Percentiles rank a stretch among this genome's conserved stretches.
These are phyloP conservation scores for Margaritispora aquatica DNA, from an alignment of 495 filamentous ascomycete genomes.

Conservation along the genomic window DNA sequence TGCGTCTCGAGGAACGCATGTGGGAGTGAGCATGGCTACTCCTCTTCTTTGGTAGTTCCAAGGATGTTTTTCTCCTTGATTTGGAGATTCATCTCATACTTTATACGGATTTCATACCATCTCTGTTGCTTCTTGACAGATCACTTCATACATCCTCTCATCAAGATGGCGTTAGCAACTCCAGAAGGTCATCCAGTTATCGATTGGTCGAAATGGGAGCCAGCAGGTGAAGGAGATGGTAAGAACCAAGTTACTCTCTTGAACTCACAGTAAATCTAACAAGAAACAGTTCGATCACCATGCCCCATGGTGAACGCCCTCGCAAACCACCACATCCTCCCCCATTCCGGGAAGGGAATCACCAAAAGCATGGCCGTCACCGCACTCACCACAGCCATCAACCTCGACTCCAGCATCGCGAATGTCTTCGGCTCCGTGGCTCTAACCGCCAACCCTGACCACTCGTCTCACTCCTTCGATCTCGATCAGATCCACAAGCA, in stretches of 20 bases:
- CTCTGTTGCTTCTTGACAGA: too few relatives aligned
- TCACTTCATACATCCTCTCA: neutral
- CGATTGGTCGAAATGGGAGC: slow-evolving; percentile 17
- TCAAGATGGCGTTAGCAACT: neutral
- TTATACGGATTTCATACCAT: too few relatives aligned
- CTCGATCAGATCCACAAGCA: slow-evolving; percentile 26
- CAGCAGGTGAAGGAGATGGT: slow-evolving; percentile 18
- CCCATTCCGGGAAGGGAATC: slow-evolving; percentile 25
- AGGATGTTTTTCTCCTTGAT: too few relatives aligned
- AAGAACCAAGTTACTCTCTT: neutral
- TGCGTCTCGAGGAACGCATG: neutral
- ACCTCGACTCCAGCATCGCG: slow-evolving; percentile 18
- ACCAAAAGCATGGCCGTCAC: slow-evolving; percentile 24
- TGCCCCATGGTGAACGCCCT: slow-evolving; percentile 21
- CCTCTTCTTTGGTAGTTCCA: too few relatives aligned
- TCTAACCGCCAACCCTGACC: slow-evolving; percentile 6
- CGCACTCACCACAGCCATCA: slow-evolving; percentile 24
- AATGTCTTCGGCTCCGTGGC: slow-evolving; percentile 12
- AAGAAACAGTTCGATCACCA: slow-evolving; percentile 11
- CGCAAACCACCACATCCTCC: slow-evolving; percentile 17
- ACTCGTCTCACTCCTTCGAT: slow-evolving; percentile 13
- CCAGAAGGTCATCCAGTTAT: slow-evolving; percentile 9
- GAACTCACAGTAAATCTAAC: neutral
- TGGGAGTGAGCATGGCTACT: too few relatives aligned
- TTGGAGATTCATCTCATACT: too few relatives aligned